phyloP scores from a whole-genome alignment of 441 rosid species.

The Raphanus hybrid region DNA sequence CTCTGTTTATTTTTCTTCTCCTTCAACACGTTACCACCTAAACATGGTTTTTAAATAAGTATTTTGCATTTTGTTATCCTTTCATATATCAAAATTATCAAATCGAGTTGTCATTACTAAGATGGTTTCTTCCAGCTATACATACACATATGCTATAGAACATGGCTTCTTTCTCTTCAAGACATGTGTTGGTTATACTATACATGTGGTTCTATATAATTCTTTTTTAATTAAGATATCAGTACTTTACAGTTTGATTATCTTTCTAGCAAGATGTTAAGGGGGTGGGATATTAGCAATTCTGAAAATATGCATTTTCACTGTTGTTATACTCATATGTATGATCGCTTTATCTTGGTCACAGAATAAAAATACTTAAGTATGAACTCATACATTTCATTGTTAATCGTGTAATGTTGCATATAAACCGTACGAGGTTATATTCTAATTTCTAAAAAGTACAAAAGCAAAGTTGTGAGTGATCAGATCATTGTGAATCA shows the following conservation, averaged over 20 bases:
- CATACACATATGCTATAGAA: conserved; percentile 26
- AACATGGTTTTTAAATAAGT: background rate
- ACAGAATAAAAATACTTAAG: background rate
- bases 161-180: conserved; percentile 35
- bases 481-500: too few species aligned
- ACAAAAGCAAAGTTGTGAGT: background rate
- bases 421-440: background rate
- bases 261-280: background rate
- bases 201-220: conserved; percentile 18
- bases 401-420: background rate
- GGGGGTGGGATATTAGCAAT: background rate
- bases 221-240: conserved; percentile 4
- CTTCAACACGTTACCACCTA: conserved; percentile 22
- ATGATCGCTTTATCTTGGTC: background rate
- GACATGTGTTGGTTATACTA: conserved; percentile 22
- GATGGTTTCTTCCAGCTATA: background rate
- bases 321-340: background rate
- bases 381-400: background rate
- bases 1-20: background rate
- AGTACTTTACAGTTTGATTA: background rate
- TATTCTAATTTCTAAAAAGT: background rate
- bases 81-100: background rate
- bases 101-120: conserved; percentile 8
- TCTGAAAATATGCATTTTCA: background rate
- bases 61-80: background rate